These are phyloP conservation scores for Paulownia fortunei DNA, from an alignment of 257 asterid genomes.

Conservation along the genomic window DNA sequence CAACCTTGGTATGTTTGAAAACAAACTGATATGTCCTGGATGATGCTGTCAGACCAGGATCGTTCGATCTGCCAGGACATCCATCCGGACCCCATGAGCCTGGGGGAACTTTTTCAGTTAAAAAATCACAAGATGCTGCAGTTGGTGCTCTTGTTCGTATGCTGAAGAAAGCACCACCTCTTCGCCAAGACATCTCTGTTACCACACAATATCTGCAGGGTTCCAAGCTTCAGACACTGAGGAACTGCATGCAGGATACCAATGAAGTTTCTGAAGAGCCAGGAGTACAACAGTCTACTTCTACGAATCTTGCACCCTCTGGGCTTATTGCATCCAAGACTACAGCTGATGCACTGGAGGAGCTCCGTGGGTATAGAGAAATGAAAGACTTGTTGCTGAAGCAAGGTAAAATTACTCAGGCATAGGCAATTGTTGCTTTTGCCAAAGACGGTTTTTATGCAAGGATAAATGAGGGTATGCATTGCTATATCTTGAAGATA, in stretches of 20 bases:
- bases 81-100: constrained; percentile 43
- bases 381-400: constrained; percentile 58
- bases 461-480: background rate
- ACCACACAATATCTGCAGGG: constrained; percentile 36
- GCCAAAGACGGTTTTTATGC: background rate
- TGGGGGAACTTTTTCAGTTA: constrained; percentile 34
- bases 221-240: constrained; percentile 35
- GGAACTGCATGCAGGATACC: constrained; percentile 29
- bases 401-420: constrained; percentile 42
- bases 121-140: constrained; percentile 70
- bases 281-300: constrained; percentile 28
- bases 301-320: constrained; percentile 44
- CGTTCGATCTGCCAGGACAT: constrained; percentile 48
- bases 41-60: constrained; percentile 52
- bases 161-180: constrained; percentile 86
- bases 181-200: constrained; percentile 45
- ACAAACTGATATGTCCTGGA: constrained; percentile 29
- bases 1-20: background rate
- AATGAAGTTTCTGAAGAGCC: constrained; percentile 31
- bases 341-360: constrained; percentile 73
- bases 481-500: constrained; percentile 25
- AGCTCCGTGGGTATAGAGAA: constrained; percentile 58
- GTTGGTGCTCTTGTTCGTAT: constrained; percentile 71
- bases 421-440: constrained; percentile 22
- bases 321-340: constrained; percentile 54